Evolutionary conservation across 306 rosid species (phyloP).

Genomic region (Hippophae gyantsensis): DNA sequence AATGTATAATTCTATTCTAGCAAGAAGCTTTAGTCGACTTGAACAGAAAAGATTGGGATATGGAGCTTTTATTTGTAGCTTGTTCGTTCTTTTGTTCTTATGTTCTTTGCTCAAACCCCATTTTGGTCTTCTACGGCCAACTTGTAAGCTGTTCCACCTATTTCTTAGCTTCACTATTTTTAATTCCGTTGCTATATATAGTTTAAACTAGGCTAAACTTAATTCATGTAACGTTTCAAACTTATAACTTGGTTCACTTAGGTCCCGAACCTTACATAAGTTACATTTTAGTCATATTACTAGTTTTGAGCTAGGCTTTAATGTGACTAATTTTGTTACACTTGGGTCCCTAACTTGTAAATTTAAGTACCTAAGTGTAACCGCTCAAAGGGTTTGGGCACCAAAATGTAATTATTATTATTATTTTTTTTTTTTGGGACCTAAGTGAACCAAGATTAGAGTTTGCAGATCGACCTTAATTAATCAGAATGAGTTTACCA

Average conservation of each 20-base stretch:
- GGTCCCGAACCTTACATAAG: too few relatives aligned
- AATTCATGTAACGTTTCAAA: too few relatives aligned
- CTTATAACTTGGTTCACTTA: too few relatives aligned
- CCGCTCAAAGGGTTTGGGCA: not conserved
- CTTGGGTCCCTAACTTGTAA: too few relatives aligned
- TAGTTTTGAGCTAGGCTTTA: too few relatives aligned
- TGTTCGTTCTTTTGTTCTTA: constrained; percentile 40
- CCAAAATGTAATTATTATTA: too few relatives aligned
- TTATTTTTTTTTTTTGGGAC: too few relatives aligned
- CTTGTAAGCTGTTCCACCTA: constrained; percentile 41
- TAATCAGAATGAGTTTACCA: too few relatives aligned
- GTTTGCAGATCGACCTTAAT: too few relatives aligned
- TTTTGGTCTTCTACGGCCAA: constrained; percentile 40
- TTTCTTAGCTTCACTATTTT: not conserved
- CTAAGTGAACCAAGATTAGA: too few relatives aligned
- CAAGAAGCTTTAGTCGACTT: constrained; percentile 71
- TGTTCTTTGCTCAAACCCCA: constrained; percentile 65
- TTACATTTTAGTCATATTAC: too few relatives aligned
- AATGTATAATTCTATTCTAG: constrained; percentile 52
- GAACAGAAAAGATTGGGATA: constrained; percentile 69
- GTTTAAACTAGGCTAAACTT: not conserved
- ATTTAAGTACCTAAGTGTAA: not conserved
- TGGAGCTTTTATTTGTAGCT: constrained; percentile 63
- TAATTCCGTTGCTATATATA: not conserved
- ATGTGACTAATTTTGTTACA: too few relatives aligned